Percentiles rank a stretch among this genome's conserved stretches.
phyloP scores from a whole-genome alignment of 495 filamentous ascomycete genomes.

The Trichoderma gamsii region DNA sequence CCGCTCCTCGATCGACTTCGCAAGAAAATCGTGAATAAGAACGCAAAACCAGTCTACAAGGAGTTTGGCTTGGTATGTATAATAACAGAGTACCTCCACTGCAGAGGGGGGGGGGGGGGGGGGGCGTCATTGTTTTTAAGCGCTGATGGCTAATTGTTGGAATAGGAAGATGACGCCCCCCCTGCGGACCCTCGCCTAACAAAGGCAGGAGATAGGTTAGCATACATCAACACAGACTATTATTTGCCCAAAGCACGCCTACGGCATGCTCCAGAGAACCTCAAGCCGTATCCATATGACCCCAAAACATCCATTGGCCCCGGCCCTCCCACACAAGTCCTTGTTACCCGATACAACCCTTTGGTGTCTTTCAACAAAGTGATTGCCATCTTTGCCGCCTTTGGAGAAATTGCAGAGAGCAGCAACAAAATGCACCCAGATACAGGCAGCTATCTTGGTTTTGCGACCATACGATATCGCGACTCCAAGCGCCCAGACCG shows the following conservation, averaged over 20 bases:
- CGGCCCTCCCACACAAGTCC: slow-evolving; percentile 80
- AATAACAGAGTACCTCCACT: slow-evolving; percentile 28
- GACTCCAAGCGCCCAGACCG: slow-evolving; percentile 51
- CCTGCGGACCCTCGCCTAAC: slow-evolving; percentile 72
- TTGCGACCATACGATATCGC: slow-evolving; percentile 84
- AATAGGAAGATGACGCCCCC: slow-evolving; percentile 59
- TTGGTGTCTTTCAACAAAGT: slow-evolving; percentile 73
- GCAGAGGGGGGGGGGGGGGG: slow-evolving; percentile 36
- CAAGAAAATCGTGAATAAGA: slow-evolving; percentile 58
- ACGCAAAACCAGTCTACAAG: slow-evolving; percentile 61
- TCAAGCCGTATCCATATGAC: slow-evolving; percentile 75
- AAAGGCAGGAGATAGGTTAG: slow-evolving; percentile 45
- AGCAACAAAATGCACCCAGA: slow-evolving; percentile 88
- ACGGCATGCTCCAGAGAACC: slow-evolving; percentile 68
- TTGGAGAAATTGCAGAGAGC: slow-evolving; percentile 81
- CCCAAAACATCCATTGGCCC: slow-evolving; percentile 74
- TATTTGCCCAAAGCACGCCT: slow-evolving; percentile 69
- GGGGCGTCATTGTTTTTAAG: slow-evolving; percentile 50
- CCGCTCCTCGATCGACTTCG: slow-evolving; percentile 44
- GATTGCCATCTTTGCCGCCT: slow-evolving; percentile 72
- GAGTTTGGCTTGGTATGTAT: slow-evolving; percentile 63
- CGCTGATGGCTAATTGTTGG: slow-evolving; percentile 43
- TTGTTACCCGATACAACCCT: slow-evolving; percentile 90
- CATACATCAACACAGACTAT: slow-evolving; percentile 56
- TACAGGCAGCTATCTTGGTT: slow-evolving; percentile 85